Conservation (phyloP, 805 yeast species). For the Starmerella stigmatis region DNA sequence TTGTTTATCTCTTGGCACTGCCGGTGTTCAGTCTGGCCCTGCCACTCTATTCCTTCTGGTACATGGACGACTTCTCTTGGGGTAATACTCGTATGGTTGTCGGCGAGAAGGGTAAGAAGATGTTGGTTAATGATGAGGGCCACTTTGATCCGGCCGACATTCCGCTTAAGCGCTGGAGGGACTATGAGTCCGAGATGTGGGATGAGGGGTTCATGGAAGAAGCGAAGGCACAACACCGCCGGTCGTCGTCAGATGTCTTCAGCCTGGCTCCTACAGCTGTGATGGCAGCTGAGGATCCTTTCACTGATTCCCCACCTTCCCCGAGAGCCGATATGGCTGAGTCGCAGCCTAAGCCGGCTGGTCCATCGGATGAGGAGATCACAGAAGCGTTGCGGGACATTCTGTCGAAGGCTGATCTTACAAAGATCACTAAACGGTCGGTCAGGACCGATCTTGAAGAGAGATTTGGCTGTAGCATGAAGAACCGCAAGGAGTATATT, state of each 20-base stretch:
- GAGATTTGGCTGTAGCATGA: slow-evolving; percentile 30
- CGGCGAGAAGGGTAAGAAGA: slow-evolving; percentile 43
- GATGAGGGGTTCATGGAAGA: slow-evolving; percentile 14
- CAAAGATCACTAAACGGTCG: slow-evolving; percentile 33
- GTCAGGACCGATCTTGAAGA: slow-evolving; percentile 32
- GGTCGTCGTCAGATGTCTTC: slow-evolving; percentile 9
- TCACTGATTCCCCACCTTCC: slow-evolving; percentile 4
- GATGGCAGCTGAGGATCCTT: slow-evolving; percentile 9
- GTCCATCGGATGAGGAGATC: slow-evolving; percentile 32
- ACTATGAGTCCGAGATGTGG: slow-evolving; percentile 44
- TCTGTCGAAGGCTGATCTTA: slow-evolving; percentile 32
- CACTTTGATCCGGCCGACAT: slow-evolving; percentile 46
- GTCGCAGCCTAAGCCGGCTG: neutral
- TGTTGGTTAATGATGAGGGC: slow-evolving; percentile 41
- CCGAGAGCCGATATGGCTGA: neutral
- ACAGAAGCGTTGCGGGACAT: slow-evolving; percentile 33
- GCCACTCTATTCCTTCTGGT: slow-evolving; percentile 52
- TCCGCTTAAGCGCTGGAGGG: slow-evolving; percentile 48
- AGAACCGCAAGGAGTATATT: slow-evolving; percentile 32
- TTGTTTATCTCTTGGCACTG: slow-evolving; percentile 46
- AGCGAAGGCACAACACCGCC: slow-evolving; percentile 2
- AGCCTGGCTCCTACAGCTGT: slow-evolving; percentile 20
- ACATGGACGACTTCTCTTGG: slow-evolving; percentile 60
- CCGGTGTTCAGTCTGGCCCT: slow-evolving; percentile 51
- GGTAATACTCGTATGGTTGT: slow-evolving; percentile 51